These are phyloP conservation scores for Chaetoscypha palmicola DNA, from an alignment of 2,329 filamentous ascomycete genomes.

Conservation along the genomic window DNA sequence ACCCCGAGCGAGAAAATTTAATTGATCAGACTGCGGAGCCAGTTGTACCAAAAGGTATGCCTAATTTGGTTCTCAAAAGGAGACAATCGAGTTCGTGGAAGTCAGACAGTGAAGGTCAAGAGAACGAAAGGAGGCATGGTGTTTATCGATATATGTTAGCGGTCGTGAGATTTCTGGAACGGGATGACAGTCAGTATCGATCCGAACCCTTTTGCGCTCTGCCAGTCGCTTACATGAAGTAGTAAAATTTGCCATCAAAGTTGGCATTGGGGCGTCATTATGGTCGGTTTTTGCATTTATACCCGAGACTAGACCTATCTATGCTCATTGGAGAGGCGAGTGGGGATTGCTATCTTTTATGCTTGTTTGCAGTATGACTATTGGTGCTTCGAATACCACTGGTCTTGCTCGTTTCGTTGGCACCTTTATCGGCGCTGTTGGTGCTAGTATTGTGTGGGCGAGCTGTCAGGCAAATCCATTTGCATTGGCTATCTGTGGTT, in stretches of 20 bases:
- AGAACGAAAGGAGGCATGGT: conserved; percentile 7
- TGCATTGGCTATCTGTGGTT: conserved; percentile 73
- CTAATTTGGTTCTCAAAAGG: conserved; percentile 19
- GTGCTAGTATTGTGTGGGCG: conserved; percentile 72
- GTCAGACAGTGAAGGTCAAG: conserved; percentile 4
- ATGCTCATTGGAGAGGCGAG: conserved; percentile 85
- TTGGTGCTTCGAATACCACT: conserved; percentile 91
- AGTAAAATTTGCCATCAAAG: conserved; percentile 78
- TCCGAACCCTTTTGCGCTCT: background rate
- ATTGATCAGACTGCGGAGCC: conserved; percentile 21
- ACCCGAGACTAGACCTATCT: conserved; percentile 67
- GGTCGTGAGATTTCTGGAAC: conserved; percentile 47
- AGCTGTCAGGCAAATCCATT: conserved; percentile 66
- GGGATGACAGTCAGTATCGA: conserved; percentile 51
- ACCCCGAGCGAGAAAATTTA: conserved; percentile 26
- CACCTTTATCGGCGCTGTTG: conserved; percentile 71
- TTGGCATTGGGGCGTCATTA: conserved; percentile 79
- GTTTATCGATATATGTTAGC: conserved; percentile 43
- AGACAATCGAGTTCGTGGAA: conserved; percentile 13
- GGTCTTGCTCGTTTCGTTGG: conserved; percentile 80
- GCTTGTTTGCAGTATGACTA: conserved; percentile 97
- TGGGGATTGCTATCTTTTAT: conserved; percentile 97
- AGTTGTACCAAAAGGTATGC: conserved; percentile 21
- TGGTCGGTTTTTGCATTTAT: conserved; percentile 90
- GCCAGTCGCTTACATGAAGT: conserved; percentile 20